Percentiles rank a stretch among this genome's conserved stretches.
Conservation (phyloP, 2,329 filamentous ascomycete genomes). For the Leptographium procerum region DNA sequence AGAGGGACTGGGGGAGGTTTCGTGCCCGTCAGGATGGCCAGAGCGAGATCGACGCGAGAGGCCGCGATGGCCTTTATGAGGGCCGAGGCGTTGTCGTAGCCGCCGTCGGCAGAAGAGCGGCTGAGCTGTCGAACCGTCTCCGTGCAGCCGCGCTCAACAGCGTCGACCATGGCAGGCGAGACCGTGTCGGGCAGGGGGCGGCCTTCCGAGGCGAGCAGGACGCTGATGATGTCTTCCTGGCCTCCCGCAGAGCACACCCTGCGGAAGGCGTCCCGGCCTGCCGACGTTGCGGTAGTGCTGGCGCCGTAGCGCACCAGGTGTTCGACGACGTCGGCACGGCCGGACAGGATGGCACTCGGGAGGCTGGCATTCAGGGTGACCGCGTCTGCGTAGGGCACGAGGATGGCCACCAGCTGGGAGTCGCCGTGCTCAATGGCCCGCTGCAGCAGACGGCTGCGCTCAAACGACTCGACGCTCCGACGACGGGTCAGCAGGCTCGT, state of each 20-base stretch:
- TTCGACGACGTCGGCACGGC: slow-evolving; percentile 31
- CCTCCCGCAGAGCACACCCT: slow-evolving; percentile 35
- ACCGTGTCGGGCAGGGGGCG: slow-evolving; percentile 29
- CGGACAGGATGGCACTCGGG: slow-evolving; percentile 33
- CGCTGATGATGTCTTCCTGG: slow-evolving; percentile 32
- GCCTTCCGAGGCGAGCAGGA: slow-evolving; percentile 38
- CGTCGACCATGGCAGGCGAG: slow-evolving; percentile 41
- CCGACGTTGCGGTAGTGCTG: slow-evolving; percentile 32
- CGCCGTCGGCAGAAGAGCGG: slow-evolving; percentile 40
- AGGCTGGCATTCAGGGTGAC: slow-evolving; percentile 38
- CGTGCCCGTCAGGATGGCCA: slow-evolving; percentile 42
- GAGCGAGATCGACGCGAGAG: slow-evolving; percentile 40
- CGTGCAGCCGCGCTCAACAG: slow-evolving; percentile 35
- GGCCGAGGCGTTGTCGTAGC: slow-evolving; percentile 39
- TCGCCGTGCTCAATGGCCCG: slow-evolving; percentile 45
- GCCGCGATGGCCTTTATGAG: slow-evolving; percentile 37
- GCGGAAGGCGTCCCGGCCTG: slow-evolving; percentile 42
- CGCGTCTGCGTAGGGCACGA: slow-evolving; percentile 41
- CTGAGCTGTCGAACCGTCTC: slow-evolving; percentile 39
- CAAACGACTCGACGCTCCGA: slow-evolving; percentile 37
- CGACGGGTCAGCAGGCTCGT: slow-evolving; percentile 35
- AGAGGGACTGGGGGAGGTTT: slow-evolving; percentile 36
- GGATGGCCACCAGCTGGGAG: slow-evolving; percentile 39
- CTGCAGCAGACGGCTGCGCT: slow-evolving; percentile 34
- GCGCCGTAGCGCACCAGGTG: slow-evolving; percentile 41